Base-by-base conservation (phyloP, 495 filamentous ascomycete species). In the Aspergillus affinis region DNA sequence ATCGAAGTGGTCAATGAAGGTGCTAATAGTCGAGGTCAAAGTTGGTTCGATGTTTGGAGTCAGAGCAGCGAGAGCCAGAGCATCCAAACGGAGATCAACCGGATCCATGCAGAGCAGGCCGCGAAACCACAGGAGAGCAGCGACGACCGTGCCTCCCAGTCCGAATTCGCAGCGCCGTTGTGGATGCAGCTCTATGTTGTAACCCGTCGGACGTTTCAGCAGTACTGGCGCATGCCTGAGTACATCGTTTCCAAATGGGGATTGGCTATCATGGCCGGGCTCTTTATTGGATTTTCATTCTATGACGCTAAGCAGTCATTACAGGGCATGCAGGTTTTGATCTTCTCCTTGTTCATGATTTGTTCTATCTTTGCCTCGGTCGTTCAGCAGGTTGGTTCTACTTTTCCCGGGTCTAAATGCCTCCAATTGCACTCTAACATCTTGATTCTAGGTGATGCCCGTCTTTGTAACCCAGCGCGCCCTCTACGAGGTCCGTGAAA, bases 41-140 rank as follows among this genome's bases (percentile, higher is more conserved):
- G 93, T 67, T 96, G 92, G 92, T 81, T 82, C 63, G 65, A 88
- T 53, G 75, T 85, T 3, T 96, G 92, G 92, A 84, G 85, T 46
- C 75, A 86, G 30, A 89, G 85, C 66, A 68, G 78, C 19, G 90
- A 96, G 75, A 83, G 84, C 62, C 68, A 66, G 27, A 78, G 73
- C 2, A 81, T 92, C n/a, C 83, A 89, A 55, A 72, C 72, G 4
- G 87, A 93, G 69, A 76, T 96, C 30, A 80, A 83, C 29, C 72
- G 78, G 19, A 83, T 93, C 46, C 85, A 88, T 65, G 70, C 72
- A 19, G 70, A 84, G 54, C 57, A 66, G 44, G 32, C 88, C 26
- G 45, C 46, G 9, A 87, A 84, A 29, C 21, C 45, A 19, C 32
- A 57, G 17, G 19, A 18, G 2, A 76, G 75, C 0, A 74, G 88